Evolutionary conservation across 192 early-diverging fungal species (phyloP), one percentile per base, ranked within the genome.

Genomic region (Backusella luteola): DNA sequence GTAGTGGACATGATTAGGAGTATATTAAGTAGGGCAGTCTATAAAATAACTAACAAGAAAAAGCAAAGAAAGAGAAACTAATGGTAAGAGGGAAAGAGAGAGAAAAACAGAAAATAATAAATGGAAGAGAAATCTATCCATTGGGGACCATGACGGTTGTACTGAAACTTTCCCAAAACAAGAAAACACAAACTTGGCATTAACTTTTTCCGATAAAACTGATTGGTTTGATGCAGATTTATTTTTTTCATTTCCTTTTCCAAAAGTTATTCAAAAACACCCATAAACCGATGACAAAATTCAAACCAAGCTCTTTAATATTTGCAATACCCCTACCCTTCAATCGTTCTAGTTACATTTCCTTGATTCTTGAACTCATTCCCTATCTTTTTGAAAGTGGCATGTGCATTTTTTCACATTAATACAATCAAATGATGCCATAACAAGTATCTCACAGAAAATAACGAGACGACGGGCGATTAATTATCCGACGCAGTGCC

Each of bases 21-120:
- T 59, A 63, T 32, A 29, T 12, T 26, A 26, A 56, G 8, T 11
- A n/a, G 53, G 7, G 29, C 4, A 29, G 56, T 63, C 21, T 29
- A 63, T 63, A 26, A 9, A 59, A 49, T 44, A 17, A 44, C 4
- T 12, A 23, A 56, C 11, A 21, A 23, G 23, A 23, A 21, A 23
- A 19, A 8, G 7, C 19, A 29, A 3, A 26, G 23, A 71, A 14
- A 39, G 38, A 39, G 8, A 39, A 6, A 26, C 41, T 32, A 59
- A 59, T 9, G 8, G 56, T 29, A 63, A 63, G 8, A 12, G 56
- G 9, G 23, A 21, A 21, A 63, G 8, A 14, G 53, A 56, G 17
- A 56, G 53, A 59, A 59, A 59, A 26, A 56, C 23, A 59, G 56
- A 59, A 59, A 59, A 59, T 26, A 59, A 59, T 59, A 59, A 59